Conservation (phyloP, 140 eudicot genomes). For the Anethum foeniculum region DNA sequence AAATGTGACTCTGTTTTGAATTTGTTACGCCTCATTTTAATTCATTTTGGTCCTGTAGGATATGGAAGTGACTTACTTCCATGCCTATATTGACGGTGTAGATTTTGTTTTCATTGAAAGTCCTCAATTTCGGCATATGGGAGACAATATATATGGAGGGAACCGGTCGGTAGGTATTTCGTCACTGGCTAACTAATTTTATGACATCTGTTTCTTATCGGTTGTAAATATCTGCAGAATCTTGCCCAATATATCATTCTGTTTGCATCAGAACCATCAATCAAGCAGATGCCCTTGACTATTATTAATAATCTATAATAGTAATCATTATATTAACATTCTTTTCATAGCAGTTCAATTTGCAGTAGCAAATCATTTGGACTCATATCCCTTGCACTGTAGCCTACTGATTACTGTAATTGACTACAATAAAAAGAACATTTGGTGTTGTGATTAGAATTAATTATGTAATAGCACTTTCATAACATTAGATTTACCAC, state of each 20-base stretch:
- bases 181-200: background rate
- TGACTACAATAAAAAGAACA: background rate
- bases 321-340: background rate
- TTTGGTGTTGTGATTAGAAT: background rate
- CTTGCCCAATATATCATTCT: background rate
- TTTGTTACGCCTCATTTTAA: conserved; percentile 1
- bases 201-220: background rate
- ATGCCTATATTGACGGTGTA: conserved; percentile 81
- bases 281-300: background rate
- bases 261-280: background rate
- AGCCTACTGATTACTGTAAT: background rate
- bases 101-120: conserved; percentile 87
- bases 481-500: background rate
- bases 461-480: background rate
- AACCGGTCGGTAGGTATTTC: conserved; percentile 45
- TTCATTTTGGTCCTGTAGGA: conserved; percentile 45
- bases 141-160: conserved; percentile 80
- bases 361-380: background rate
- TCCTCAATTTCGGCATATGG: conserved; percentile 57
- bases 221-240: background rate
- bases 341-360: background rate
- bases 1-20: background rate
- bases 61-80: conserved; percentile 77
- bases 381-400: background rate
- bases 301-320: background rate